Percentiles rank a stretch among this genome's conserved stretches.
Conservation (phyloP, 2,329 filamentous ascomycete species). For the Parastagonospora avenae region DNA sequence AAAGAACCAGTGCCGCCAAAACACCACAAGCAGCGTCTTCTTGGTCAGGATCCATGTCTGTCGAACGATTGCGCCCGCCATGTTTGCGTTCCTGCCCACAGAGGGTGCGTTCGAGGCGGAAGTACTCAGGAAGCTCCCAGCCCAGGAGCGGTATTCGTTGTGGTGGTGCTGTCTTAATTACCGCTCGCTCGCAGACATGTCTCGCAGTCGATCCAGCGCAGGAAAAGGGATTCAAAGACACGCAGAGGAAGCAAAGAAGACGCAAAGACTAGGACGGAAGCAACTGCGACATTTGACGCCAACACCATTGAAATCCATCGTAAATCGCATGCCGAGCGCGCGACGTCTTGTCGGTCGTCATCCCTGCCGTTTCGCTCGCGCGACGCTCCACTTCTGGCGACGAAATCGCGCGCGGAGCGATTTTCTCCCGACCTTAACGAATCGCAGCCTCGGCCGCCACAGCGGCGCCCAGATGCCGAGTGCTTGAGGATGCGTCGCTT, state of each 20-base stretch:
- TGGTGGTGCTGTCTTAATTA: slow-evolving; percentile 1
- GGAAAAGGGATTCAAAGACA: slow-evolving; percentile 3
- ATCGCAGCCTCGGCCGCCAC: neutral
- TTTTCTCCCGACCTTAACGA: slow-evolving; percentile 15
- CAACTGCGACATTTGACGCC: slow-evolving; percentile 10
- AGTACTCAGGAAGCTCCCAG: neutral
- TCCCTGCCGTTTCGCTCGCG: slow-evolving; percentile 13
- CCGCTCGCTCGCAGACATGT: slow-evolving; percentile 7
- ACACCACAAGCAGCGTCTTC: slow-evolving; percentile 62
- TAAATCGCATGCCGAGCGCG: slow-evolving; percentile 9
- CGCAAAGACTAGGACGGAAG: neutral
- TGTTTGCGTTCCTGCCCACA: slow-evolving; percentile 17
- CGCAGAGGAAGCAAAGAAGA: neutral
- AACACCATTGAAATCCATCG: slow-evolving; percentile 16
- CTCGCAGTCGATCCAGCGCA: neutral
- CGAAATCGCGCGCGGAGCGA: slow-evolving; percentile 11
- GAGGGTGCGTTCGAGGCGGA: slow-evolving; percentile 14
- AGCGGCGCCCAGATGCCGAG: neutral
- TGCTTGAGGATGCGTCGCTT: neutral
- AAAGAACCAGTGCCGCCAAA: slow-evolving; percentile 59
- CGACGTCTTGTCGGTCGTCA: slow-evolving; percentile 21
- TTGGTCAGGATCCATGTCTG: slow-evolving; percentile 63
- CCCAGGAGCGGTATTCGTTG: slow-evolving; percentile 6
- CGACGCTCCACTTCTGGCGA: slow-evolving; percentile 14
- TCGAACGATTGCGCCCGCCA: slow-evolving; percentile 46